Base-by-base conservation (phyloP, 2,329 filamentous ascomycete genomes). In the Mariannaea elegans region DNA sequence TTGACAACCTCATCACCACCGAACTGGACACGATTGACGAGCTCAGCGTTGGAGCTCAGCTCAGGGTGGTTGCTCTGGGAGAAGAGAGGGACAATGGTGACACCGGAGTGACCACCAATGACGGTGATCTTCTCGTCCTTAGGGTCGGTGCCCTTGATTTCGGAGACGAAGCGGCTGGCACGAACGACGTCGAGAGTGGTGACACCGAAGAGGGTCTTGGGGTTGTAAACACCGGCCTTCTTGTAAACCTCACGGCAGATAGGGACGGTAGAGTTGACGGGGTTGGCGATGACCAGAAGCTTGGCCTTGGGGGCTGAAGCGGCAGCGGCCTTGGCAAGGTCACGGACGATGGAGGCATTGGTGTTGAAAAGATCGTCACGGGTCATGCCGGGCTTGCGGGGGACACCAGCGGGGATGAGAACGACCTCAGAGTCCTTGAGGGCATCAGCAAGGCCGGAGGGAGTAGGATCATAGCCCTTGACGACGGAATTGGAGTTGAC, bases 281-380 rank as follows among this genome's bases (percentile, higher is more conserved):
- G 95, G 90, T 99, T 99, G 81, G 94, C 88, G 83, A 99, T 99
- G 86, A 99, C 88, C 77, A 98, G 89, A 80, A 98, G 86, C 84
- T 97, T 97, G 81, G 95, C 95, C 67, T 97, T 86, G 74, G 95
- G 95, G 77, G 90, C 87, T 71, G 92, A 87, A 75, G 97, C 89
- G 75, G 95, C 95, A 76, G 88, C 89, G 74, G 93, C 94, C 88
- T 97, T 97, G 83, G 94, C 94, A 69, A 99, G 89, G 82, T 98
- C 95, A 77, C 94, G 94, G 79, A 99, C 95, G 80, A 99, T 99
- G 78, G 93, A 97, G 81, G 95, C 95, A 82, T 99, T 99, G 87
- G 94, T 99, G 90, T 98, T 98, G 93, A 99, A 99, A 68, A 99
- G 90, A 80, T 99, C 94, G 82, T 99, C 95, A 86, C 95, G 94